Evolutionary conservation across 257 asterid genomes (phyloP).

Genomic region (Solanum megistacrolobum): DNA sequence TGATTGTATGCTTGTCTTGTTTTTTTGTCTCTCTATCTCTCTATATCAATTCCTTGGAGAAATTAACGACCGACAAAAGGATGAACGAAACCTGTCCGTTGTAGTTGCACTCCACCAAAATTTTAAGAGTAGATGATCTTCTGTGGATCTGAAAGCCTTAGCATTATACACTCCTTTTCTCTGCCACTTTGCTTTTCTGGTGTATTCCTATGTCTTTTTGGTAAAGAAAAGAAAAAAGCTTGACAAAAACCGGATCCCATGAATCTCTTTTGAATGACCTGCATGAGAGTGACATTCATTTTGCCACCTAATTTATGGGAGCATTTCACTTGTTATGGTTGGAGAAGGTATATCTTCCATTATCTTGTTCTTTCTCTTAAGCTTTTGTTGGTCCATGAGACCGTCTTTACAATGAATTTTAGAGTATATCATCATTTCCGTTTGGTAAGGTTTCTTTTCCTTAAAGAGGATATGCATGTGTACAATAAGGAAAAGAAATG

Average conservation of each 20-base stretch:
- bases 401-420: neutral
- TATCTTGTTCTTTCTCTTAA: neutral
- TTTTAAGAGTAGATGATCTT: neutral
- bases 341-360: neutral
- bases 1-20: neutral
- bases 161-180: neutral
- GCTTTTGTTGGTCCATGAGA: neutral
- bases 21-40: neutral
- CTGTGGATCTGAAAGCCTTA: neutral
- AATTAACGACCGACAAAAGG: too few species aligned
- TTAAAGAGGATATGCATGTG: neutral
- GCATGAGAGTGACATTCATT: neutral
- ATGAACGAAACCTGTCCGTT: neutral
- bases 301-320: neutral
- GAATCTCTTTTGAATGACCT: neutral
- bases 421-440: neutral
- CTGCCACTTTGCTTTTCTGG: neutral
- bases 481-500: neutral
- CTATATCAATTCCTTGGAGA: neutral
- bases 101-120: neutral
- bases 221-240: neutral
- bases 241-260: neutral
- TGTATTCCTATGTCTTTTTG: neutral
- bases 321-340: neutral
- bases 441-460: neutral